phyloP scores from a whole-genome alignment of 2,329 filamentous ascomycete genomes.

The Monosporascus sp. region DNA sequence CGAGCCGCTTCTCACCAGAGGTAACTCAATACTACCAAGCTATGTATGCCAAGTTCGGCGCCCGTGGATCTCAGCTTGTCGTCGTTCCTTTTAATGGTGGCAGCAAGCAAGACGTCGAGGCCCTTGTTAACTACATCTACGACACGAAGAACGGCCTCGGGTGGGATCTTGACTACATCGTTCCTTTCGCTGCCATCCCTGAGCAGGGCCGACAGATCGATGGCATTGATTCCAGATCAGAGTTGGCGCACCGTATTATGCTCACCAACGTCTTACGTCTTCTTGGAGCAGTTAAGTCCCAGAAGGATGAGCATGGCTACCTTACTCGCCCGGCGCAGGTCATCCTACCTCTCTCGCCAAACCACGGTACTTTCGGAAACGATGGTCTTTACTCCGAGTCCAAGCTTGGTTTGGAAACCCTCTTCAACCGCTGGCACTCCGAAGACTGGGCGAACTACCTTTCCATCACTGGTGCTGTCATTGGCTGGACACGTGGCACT shows the following conservation, averaged over 20 bases:
- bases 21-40: slow-evolving; percentile 99
- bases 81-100: slow-evolving; percentile 99
- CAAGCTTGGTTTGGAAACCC: slow-evolving; percentile 91
- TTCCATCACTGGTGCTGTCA: slow-evolving; percentile 95
- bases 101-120: slow-evolving; percentile 96
- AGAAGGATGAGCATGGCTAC: slow-evolving; percentile 82
- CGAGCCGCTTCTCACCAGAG: slow-evolving; percentile 90
- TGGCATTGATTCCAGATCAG: slow-evolving; percentile 91
- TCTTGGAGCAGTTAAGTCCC: slow-evolving; percentile 80
- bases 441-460: slow-evolving; percentile 97
- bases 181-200: slow-evolving; percentile 95
- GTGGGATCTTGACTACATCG: slow-evolving; percentile 94
- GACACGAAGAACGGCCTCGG: slow-evolving; percentile 93
- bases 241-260: slow-evolving; percentile 98
- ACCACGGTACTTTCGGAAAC: slow-evolving; percentile 97
- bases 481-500: slow-evolving; percentile 97
- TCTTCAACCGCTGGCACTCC: slow-evolving; percentile 98
- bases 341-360: slow-evolving; percentile 90
- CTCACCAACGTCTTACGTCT: slow-evolving; percentile 92
- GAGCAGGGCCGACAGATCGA: slow-evolving; percentile 98
- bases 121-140: slow-evolving; percentile 92
- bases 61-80: slow-evolving; percentile 90
- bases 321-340: slow-evolving; percentile 96
- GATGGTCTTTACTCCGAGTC: slow-evolving; percentile 98
- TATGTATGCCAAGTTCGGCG: slow-evolving; percentile 94